Base-by-base conservation (phyloP, 768 basidiomycete genomes). In the Tylopilus sp. region DNA sequence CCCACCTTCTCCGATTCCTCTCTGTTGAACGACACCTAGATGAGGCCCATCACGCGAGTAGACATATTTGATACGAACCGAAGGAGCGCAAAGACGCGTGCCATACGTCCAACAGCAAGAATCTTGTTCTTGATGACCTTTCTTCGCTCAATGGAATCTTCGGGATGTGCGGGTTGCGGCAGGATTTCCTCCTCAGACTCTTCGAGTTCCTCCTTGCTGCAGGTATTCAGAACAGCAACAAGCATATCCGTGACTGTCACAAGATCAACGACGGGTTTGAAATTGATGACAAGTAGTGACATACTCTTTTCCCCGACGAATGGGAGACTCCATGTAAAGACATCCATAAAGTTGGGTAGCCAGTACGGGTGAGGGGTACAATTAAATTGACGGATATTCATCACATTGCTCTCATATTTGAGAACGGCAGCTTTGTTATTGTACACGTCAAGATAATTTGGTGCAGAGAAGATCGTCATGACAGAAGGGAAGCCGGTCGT, bases 281-380 rank as follows among this genome's bases (percentile, higher is more conserved):
- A 4, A 38, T 43, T 6, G 21, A 23, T 23, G 17, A 42, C 36
- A 28, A 8, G 20, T 8, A 0, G 13, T 2, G 33, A 35, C 47
- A 44, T 82, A 92, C 95, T 98, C 73, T 99, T 98, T 71, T 95
- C 90, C 56, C 95, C 97, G 7, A 99, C 97, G 64, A 98, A 98
- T 1, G 97, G 97, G 52, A 99, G 71, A 75, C 88, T 91, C 97
- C 97, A 99, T 0, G 97, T 98, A 67, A 99, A 99, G 21, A 95
- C 95, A 61, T 98, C 95, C 95, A 98, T 98, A 64, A 99, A 99
- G 70, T 99, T 99, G 4, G 97, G 97, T 48, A 99, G 74, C 95
- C 95, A 98, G 68, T 98, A 98, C 8, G 87, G 87, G 62, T 97
- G 95, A 12, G 95, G 94, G 2, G 88, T 90, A 69, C 90, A 93